These are phyloP conservation scores for Rhodomyrtus tomentosa DNA, from an alignment of 345 rosid genomes.

Conservation along the genomic window DNA sequence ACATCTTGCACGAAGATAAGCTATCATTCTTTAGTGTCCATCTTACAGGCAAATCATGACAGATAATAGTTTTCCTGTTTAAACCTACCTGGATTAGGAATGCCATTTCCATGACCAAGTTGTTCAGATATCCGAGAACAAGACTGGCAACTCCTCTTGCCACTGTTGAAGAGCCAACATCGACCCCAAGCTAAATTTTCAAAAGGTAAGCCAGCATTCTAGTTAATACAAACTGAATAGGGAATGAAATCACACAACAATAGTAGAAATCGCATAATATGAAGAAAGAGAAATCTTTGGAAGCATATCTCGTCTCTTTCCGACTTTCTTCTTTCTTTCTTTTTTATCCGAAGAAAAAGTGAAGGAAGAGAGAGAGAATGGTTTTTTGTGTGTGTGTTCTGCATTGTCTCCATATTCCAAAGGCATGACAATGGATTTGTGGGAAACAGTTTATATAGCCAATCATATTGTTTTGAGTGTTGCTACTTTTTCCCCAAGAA, in stretches of 20 bases:
- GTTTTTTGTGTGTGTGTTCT: no score
- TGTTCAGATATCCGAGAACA: constrained; percentile 75
- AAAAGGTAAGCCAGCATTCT: not conserved
- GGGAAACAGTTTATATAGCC: not conserved
- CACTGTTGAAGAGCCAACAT: constrained; percentile 87
- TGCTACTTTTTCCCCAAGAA: not conserved
- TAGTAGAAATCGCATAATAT: not conserved
- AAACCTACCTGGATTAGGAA: constrained; percentile 67
- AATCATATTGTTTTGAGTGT: not conserved
- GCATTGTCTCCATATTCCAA: not conserved
- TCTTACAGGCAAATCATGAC: not conserved
- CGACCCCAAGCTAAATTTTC: constrained; percentile 48
- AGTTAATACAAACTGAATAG: not conserved
- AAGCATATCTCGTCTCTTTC: not conserved
- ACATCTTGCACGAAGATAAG: not conserved
- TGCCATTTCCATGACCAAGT: constrained; percentile 85
- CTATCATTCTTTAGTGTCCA: not conserved
- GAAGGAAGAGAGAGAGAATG: not conserved
- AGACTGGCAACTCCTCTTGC: constrained; percentile 80
- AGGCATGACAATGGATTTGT: not conserved
- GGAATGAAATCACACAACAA: not conserved
- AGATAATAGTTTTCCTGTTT: not conserved
- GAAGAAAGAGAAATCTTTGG: not conserved
- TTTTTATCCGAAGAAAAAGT: not conserved
- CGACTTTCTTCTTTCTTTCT: not conserved